Base-by-base conservation (phyloP, 2,329 filamentous ascomycete genomes). In the Achaetomium macrosporum region DNA sequence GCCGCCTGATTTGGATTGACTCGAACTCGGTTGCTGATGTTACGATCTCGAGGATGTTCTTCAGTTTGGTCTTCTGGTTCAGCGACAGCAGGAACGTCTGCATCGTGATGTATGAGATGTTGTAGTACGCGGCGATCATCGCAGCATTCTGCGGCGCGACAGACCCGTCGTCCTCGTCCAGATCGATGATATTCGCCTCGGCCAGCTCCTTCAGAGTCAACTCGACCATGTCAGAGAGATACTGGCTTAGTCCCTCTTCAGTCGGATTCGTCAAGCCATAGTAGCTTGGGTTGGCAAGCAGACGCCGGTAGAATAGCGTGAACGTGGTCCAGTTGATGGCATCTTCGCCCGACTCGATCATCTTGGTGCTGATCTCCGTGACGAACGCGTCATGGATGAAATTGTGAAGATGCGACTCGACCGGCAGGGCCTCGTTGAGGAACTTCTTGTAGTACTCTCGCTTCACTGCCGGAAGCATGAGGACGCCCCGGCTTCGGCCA, bases 361-460 rank as follows among this genome's bases (percentile, higher is more conserved):
- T 95, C 75, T 90, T 92, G 16, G 90, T 95, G 75, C 90, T 96
- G 64, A 97, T 90, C 70, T 99, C 93, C 0, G 92, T 91, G 42
- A 99, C 92, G 63, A 99, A 97, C 1, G 90, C 91, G 71, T 99
- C 95, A 63, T 95, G 90, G 33, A 99, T 77, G 69, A 90, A 96
- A 51, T 88, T 84, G 66, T 95, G 88, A 31, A 99, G 78, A 67
- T 96, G 90, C 59, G 90, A 96, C 73, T 99, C 93, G 20, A 99
- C 90, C 0, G 93, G 93, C 40, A 99, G 76, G 17, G 93, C 93
- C 69, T 99, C 95, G 63, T 93, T 92, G 59, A 99, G 73, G 76
- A 99, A 99, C 72, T 99, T 99, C 73, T 93, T 95, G 79, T 97
- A 99, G 71, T 96, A 99, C 58, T 96, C 91, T 36, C 93, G 85